Base-by-base conservation (phyloP, 2,329 filamentous ascomycete species). In the Diplodia mutila region DNA sequence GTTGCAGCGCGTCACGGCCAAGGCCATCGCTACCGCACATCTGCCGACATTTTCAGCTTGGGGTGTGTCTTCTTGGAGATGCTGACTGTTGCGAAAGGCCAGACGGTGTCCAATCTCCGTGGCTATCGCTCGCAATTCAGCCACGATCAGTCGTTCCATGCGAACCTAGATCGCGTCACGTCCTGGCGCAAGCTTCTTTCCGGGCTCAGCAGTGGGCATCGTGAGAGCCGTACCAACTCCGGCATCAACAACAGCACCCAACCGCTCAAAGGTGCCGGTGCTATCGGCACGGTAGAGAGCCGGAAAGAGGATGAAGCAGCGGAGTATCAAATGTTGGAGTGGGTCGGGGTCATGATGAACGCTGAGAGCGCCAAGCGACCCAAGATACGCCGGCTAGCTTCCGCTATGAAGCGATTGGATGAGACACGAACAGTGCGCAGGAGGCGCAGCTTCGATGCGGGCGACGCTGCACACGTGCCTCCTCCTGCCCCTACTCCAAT, bases 1-100 rank as follows among this genome's bases (percentile, higher is more conserved):
- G 73, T 75, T 2, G 72, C 79, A n/a, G 69, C 75, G 0, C 75
- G 77, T 1, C 76, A 76, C 14, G 77, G 74, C 65, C 61, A 68
- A 32, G 27, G 34, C 18, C 61, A 66, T n/a, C 73, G 76, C 12
- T 75, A 76, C 61, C 66, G 66, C n/a, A 49, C 55, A 1, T 61
- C 66, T 14, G 76, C 77, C 1, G 79, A 80, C 55, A 75, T 79
- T 3, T 80, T 80, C 68, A 77, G 77, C 0, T 66, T 80, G 1
- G 79, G 78, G n/a, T 79, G 77, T 55, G 74, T 80, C 4, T 79
- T 80, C 68, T 70, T 80, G 1, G 72, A 74, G 16, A 80, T 80
- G 74, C 73, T 80, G 67, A 79, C 78, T 0, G 75, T 76, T 7
- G 76, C 73, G 2, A 77, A 79, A 61, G 76, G 77, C 61, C 75